A percentile compares a stretch with the other conserved stretches of the same genome.
Evolutionary conservation across 441 rosid species (phyloP).

Genomic region (Erodium chrysanthum): DNA sequence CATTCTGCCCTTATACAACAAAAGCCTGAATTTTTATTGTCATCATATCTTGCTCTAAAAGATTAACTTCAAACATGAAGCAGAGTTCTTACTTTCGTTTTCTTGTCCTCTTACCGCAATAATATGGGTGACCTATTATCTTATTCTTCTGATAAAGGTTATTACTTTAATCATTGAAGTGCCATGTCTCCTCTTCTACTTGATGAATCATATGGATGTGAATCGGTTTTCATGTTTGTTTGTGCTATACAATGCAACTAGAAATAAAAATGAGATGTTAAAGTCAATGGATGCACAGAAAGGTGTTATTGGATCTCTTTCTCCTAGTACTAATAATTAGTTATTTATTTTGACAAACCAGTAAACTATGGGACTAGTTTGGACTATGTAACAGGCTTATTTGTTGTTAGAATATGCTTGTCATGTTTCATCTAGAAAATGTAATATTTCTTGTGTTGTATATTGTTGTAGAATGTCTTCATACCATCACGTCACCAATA

Average conservation of each 20-base stretch:
- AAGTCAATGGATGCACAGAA: background rate
- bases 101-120: background rate
- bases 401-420: background rate
- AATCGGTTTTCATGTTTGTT: background rate
- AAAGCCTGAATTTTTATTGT: background rate
- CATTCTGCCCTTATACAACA: background rate
- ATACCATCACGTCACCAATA: background rate
- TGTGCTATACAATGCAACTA: background rate
- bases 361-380: background rate
- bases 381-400: background rate
- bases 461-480: background rate
- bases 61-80: background rate
- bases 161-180: background rate
- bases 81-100: background rate
- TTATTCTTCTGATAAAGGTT: background rate
- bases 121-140: background rate
- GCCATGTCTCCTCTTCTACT: background rate
- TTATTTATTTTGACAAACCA: background rate
- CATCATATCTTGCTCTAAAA: background rate
- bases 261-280: background rate
- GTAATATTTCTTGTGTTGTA: background rate
- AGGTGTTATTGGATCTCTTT: background rate
- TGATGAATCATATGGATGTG: background rate
- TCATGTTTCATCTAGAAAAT: background rate
- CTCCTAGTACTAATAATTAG: background rate